phyloP scores from a whole-genome alignment of 2,329 filamentous ascomycete species.

The Seiridium unicorne region DNA sequence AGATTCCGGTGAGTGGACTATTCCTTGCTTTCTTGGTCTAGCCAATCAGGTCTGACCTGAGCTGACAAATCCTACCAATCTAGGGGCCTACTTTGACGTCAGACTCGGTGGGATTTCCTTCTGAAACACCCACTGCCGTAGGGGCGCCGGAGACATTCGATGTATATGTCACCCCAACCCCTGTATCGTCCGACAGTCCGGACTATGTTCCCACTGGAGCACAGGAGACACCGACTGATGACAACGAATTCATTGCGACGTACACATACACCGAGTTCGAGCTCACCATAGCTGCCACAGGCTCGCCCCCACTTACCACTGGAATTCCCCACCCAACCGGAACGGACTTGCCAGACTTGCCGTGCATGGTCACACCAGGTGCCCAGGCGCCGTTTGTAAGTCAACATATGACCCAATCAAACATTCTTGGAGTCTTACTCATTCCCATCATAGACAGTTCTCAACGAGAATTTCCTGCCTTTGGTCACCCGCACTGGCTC shows the following conservation, averaged over 20 bases:
- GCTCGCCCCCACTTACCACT: not conserved
- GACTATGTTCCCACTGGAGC: not conserved
- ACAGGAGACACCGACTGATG: not conserved
- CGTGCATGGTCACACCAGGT: not conserved
- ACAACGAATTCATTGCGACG: not conserved
- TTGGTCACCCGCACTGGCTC: not conserved
- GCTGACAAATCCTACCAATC: not conserved
- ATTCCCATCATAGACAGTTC: not conserved
- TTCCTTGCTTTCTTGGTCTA: no score
- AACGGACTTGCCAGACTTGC: not conserved
- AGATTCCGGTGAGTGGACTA: no score
- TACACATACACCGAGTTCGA: constrained; percentile 1
- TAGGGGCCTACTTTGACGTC: not conserved
- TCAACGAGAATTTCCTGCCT: not conserved
- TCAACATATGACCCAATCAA: not conserved
- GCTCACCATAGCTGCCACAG: not conserved
- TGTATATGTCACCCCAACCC: not conserved
- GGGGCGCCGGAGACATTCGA: not conserved
- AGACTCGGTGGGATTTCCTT: not conserved
- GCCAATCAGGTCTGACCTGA: no score
- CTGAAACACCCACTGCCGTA: not conserved
- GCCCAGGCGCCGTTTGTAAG: not conserved
- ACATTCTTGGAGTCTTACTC: not conserved
- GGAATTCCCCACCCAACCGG: not conserved
- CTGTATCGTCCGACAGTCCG: not conserved